Evolutionary conservation across 345 rosid species (phyloP), one percentile per base, ranked within the genome.

Genomic region (Abelmoschus esculentus): DNA sequence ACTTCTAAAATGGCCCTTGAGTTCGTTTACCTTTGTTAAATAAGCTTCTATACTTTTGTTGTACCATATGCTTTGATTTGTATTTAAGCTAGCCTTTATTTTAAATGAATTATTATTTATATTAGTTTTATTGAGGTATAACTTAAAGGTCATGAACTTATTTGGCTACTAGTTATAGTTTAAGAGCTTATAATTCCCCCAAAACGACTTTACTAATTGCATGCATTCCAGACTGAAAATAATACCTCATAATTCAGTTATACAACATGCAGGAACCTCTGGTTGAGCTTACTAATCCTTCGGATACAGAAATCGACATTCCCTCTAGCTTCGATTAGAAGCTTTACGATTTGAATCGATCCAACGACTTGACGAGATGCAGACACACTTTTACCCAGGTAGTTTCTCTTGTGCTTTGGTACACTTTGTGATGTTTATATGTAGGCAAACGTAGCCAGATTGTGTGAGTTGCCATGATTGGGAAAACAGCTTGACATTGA

Each of bases 281-380:
- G 67, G 85, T 76, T 52, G 89, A 85, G 84, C 83, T 84, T 13
- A 76, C 82, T 46, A 80, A 83, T 80, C 83, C 89, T 49, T 87
- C 89, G 17, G 86, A 87, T 78, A 80, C 88, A 72, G 89, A 85
- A 36, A 72, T 85, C 40, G 86, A 84, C 57, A 77, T 79, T 54
- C 84, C 88, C 72, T 78, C 86, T 61, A 85, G 73, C 66, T 84
- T 87, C 72, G 83, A 72, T 75, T 85, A 83, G 80, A 75, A 84
- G 81, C 79, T 65, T 70, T 14, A n/a, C 12, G 56, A 44, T 40
- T 40, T 40, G 11, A 11, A 40, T 40, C 3, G 44, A 40, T 40
- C 44, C 31, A 53, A 26, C 12, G 56, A 50, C n/a, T 6, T 31
- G 15, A 17, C 22, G 67, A 72, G 71, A 55, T 29, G 58, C n/a